Percentiles rank a stretch among this genome's conserved stretches.
Evolutionary conservation across 2,329 filamentous ascomycete species (phyloP).

Genomic region (Monilinia polystroma): DNA sequence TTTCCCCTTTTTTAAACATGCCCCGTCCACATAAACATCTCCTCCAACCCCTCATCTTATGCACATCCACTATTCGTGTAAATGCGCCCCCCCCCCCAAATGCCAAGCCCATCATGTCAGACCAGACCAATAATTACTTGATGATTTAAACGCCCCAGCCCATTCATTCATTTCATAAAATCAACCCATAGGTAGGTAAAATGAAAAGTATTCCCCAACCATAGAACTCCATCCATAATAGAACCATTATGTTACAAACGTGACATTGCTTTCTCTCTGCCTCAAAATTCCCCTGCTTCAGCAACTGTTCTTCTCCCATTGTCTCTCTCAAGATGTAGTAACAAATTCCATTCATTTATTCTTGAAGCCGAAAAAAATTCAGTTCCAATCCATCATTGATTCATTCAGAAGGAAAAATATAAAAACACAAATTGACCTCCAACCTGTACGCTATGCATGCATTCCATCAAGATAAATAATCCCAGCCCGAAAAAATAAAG

Average conservation of each 20-base stretch:
- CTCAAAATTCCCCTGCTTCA: neutral
- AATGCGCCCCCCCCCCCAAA: neutral
- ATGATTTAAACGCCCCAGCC: conserved; percentile 13
- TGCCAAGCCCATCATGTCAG: neutral
- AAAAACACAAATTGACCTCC: conserved; percentile 16
- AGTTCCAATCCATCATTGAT: conserved; percentile 18
- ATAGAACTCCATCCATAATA: conserved; percentile 16
- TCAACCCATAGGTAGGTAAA: conserved; percentile 10
- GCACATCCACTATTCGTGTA: conserved; percentile 14
- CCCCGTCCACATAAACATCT: conserved; percentile 1
- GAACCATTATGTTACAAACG: conserved; percentile 15
- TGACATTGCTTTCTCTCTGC: conserved; percentile 14
- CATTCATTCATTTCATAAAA: conserved; percentile 4
- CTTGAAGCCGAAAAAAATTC: conserved; percentile 8
- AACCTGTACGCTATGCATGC: conserved; percentile 20
- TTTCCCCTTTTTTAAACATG: conserved; percentile 8
- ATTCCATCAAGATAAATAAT: conserved; percentile 14
- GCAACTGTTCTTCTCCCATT: neutral
- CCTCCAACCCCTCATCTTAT: neutral
- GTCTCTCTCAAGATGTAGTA: conserved; percentile 13
- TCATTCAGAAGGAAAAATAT: conserved; percentile 12
- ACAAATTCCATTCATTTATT: conserved; percentile 18
- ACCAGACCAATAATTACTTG: conserved; percentile 12
- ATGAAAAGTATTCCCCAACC: conserved; percentile 13
- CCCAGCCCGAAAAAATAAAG: conserved; percentile 10